A percentile compares a stretch with the other conserved stretches of the same genome.
These are phyloP conservation scores for Leishmania gerbilli DNA, from an alignment of 208 protist species.

Conservation along the genomic window DNA sequence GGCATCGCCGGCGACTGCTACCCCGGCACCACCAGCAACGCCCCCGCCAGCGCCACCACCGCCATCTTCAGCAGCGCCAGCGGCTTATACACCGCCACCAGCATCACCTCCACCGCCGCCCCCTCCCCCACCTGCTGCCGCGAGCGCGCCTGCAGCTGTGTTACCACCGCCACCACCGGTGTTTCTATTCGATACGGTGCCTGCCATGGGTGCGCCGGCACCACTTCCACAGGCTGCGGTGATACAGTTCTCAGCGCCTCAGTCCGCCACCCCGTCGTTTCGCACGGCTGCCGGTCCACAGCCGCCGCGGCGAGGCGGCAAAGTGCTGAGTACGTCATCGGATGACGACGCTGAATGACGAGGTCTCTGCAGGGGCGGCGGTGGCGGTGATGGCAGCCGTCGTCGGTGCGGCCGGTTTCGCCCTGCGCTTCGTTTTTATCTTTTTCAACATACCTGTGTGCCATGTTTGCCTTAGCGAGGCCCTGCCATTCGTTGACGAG, in stretches of 20 bases:
- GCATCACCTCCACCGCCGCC: neutral
- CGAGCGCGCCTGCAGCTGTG: neutral
- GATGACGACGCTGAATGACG: slow-evolving; percentile 28
- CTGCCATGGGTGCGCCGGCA: neutral
- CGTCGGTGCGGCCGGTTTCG: neutral
- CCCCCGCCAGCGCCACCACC: slow-evolving; percentile 5
- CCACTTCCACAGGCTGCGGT: neutral
- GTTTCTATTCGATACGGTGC: slow-evolving; percentile 19
- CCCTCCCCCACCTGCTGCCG: neutral
- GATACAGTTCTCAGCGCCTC: neutral
- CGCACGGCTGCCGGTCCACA: neutral
- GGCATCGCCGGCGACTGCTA: neutral
- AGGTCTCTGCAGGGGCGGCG: neutral
- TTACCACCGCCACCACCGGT: slow-evolving; percentile 18
- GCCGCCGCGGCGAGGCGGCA: slow-evolving; percentile 32
- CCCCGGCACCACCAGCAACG: neutral
- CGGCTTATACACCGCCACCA: neutral
- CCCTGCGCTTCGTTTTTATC: neutral
- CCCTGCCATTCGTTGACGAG: neutral
- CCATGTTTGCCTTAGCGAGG: neutral
- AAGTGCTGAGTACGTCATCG: slow-evolving; percentile 50
- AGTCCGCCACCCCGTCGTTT: neutral
- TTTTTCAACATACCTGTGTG: neutral
- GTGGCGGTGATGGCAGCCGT: neutral
- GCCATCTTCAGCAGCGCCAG: neutral